These are phyloP conservation scores for Laguncularia racemosa DNA, from an alignment of 345 rosid species.

Conservation along the genomic window DNA sequence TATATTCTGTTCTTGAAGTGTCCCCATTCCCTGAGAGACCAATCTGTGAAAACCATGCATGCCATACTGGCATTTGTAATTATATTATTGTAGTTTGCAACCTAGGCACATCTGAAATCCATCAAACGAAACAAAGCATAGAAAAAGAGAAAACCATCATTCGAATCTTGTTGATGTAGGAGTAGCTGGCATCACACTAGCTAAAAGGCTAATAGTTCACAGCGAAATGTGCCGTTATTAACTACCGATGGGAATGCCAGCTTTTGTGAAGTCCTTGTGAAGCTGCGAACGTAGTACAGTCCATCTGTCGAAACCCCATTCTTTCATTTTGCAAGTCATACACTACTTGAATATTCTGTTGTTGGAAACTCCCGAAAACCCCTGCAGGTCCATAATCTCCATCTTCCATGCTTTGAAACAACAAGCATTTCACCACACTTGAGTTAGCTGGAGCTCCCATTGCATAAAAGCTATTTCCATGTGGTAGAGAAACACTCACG, in stretches of 20 bases:
- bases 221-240: too few relatives aligned
- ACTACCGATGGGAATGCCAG: constrained; percentile 2
- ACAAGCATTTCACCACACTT: constrained; percentile 58
- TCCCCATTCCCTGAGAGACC: too few relatives aligned
- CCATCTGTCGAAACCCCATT: constrained; percentile 70
- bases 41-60: too few relatives aligned
- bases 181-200: too few relatives aligned
- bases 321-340: constrained; percentile 76
- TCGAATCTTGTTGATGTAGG: too few relatives aligned
- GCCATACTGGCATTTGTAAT: too few relatives aligned
- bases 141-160: too few relatives aligned
- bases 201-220: too few relatives aligned
- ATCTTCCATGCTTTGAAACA: constrained; percentile 67
- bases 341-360: constrained; percentile 65
- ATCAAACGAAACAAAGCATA: too few relatives aligned
- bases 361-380: constrained; percentile 81
- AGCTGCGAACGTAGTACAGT: constrained; percentile 56
- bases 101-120: too few relatives aligned
- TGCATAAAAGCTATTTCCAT: constrained; percentile 53
- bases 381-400: constrained; percentile 70
- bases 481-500: constrained; percentile 52
- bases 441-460: constrained; percentile 65
- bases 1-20: too few relatives aligned
- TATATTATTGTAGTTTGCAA: too few relatives aligned
- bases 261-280: constrained; percentile 41